Base-by-base conservation (phyloP, 164 flowering plant species). In the Umbilicus rupestris region DNA sequence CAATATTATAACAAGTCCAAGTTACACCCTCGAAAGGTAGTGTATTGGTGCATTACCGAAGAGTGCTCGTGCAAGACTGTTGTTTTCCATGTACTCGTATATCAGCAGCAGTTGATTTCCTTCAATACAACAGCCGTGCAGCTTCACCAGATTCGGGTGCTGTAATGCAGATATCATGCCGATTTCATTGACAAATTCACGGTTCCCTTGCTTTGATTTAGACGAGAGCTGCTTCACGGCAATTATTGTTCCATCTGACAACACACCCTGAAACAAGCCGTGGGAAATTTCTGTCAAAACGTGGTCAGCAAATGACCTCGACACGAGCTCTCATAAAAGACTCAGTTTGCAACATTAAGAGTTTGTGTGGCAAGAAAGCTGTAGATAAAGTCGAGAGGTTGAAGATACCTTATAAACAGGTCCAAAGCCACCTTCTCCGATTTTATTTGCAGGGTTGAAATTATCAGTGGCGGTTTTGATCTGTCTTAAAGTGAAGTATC, bases 91-190 rank as follows among this genome's bases (percentile, higher is more conserved):
- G 80, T 84, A 88, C 55, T 88, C 91, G 64, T 88, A 88, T 14
- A 86, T 69, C n/a, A 88, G 81, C 74, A 88, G 64, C 72, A 88
- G 75, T 64, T 88, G 87, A 24, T 85, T 78, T 42, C 84, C 89
- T 74, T 86, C 95, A 28, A 86, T 78, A 67, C 92, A 88, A 67
- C 91, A 88, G 28, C 91, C 95, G 65, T 76, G 83, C 14, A 87
- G 76, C 77, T 76, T 83, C 37, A 87, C 94, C 62, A 87, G 83
- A 74, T 84, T 72, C 12, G 79, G 87, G 59, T 88, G 89, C 57
- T 84, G 87, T 66, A 88, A 50, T 28, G 86, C 89, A 67, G 94
- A 83, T 37, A 86, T 86, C 92, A 88, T 85, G 69, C 89, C 95
- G 47, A 88, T 85, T 76, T 88, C 95, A 64, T 78, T 88, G n/a